Percentiles rank a stretch among this genome's conserved stretches.
These are phyloP conservation scores for Tricholoma sp. DNA, from an alignment of 768 basidiomycete genomes.

Conservation along the genomic window DNA sequence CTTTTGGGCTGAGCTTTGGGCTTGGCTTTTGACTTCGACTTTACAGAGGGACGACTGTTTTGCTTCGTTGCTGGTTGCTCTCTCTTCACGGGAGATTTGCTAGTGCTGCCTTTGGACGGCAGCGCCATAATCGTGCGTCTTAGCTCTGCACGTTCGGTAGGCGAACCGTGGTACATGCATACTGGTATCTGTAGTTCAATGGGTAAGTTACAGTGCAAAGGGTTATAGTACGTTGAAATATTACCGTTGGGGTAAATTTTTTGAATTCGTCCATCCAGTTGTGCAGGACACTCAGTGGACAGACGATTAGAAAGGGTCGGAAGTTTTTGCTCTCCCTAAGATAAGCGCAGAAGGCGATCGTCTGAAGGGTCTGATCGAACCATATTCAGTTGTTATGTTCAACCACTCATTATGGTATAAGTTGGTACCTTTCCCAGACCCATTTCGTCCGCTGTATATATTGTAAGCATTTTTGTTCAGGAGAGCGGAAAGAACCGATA, in stretches of 20 bases:
- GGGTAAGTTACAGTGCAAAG: not conserved
- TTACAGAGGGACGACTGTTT: slow-evolving; percentile 4
- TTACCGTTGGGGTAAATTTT: slow-evolving; percentile 78
- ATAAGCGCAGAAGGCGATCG: slow-evolving; percentile 90
- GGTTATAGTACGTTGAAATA: slow-evolving; percentile 15
- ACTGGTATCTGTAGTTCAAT: slow-evolving; percentile 62
- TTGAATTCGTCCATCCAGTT: slow-evolving; percentile 87
- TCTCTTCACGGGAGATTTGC: slow-evolving; percentile 5
- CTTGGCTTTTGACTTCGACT: slow-evolving; percentile 16
- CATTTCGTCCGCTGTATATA: slow-evolving; percentile 82
- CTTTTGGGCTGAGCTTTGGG: slow-evolving; percentile 6
- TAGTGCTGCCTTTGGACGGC: slow-evolving; percentile 18
- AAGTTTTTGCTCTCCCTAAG: slow-evolving; percentile 68
- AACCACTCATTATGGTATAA: not conserved
- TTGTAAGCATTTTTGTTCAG: not conserved
- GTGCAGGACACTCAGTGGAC: slow-evolving; percentile 88
- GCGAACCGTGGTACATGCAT: slow-evolving; percentile 86
- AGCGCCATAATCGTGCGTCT: slow-evolving; percentile 55
- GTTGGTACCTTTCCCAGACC: slow-evolving; percentile 72
- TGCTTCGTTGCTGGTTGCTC: slow-evolving; percentile 3
- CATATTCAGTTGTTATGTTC: not conserved
- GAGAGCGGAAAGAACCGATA: slow-evolving; percentile 3
- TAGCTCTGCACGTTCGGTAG: slow-evolving; percentile 74
- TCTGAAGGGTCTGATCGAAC: slow-evolving; percentile 81
- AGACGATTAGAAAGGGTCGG: slow-evolving; percentile 82